These are phyloP conservation scores for Stagonosporopsis cucurbitacearum DNA, from an alignment of 2,329 filamentous ascomycete genomes.

Conservation along the genomic window DNA sequence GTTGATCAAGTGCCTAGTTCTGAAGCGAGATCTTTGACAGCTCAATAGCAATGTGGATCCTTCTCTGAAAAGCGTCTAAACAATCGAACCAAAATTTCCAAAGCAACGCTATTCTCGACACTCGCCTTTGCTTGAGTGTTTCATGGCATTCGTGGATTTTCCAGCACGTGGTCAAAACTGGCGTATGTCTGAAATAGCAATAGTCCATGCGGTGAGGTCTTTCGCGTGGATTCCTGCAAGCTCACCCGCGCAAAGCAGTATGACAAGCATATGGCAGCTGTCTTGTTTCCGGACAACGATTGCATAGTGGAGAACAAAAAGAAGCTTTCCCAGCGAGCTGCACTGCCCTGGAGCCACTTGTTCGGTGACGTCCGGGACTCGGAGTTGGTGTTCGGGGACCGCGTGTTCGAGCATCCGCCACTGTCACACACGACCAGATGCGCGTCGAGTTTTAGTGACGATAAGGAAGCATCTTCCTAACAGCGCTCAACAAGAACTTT, in stretches of 20 bases:
- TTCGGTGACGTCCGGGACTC: constrained; percentile 9
- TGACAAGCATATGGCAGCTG: background rate
- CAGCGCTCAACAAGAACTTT: background rate
- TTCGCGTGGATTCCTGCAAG: background rate
- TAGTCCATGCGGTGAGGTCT: background rate
- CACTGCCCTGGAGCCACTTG: constrained; percentile 12
- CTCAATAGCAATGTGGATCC: too few species aligned
- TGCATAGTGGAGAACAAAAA: constrained; percentile 8
- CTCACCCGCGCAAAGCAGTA: background rate
- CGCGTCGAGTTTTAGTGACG: background rate
- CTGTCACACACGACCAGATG: background rate
- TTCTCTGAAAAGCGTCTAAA: background rate
- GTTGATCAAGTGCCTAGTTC: background rate
- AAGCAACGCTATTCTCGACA: too few species aligned
- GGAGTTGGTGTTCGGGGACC: constrained; percentile 14
- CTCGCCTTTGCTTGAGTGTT: too few species aligned
- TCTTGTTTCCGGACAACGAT: constrained; percentile 2
- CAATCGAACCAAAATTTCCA: background rate
- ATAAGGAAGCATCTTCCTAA: background rate
- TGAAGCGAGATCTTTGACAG: background rate
- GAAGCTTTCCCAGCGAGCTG: background rate
- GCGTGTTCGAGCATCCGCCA: background rate
- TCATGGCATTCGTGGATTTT: background rate
- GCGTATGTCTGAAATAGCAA: background rate
- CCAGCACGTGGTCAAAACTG: background rate